Base-by-base conservation (phyloP, 208 protist species). In the Leishmania turanica region DNA sequence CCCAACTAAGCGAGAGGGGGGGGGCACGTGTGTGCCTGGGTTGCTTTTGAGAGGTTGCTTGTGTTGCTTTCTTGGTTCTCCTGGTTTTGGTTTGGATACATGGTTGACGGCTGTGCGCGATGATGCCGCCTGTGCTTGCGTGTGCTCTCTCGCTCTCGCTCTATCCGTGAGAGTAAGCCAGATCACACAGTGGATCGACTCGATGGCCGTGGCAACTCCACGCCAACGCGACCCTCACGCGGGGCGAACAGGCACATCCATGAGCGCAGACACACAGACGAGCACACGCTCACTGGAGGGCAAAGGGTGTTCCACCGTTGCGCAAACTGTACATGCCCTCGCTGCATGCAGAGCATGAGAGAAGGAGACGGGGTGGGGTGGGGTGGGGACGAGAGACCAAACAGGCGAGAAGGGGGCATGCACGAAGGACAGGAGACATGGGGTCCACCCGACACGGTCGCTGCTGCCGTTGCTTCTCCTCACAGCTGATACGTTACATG, bases 401-500 rank as follows among this genome's bases (percentile, higher is more conserved):
- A 31, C 19, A 15, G 13, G 40, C 68, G 68, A 9, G 3, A 31
- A 17, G 17, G 68, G 17, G 68, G 8, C 21, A 27, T n/a, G 6
- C 68, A 19, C 3, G 40, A 31, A 49, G 40, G 27, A 49, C 5
- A 47, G 34, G 68, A 75, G 15, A 58, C 27, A 27, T 8, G 6
- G 45, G 15, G 70, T 1, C 15, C 45, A 24, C 13, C 7, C 27
- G 69, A 73, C 45, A 51, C 9, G 45, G 69, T 21, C 11, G 45
- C n/a, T 34, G 45, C 69, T 27, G 34, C 45, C 8, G 8, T 45
- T 73, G 69, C 45, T 31, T 45, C 42, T 0, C 31, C 49, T 84
- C 65, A 80, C n/a, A 83, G 74, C 54, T 89, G 77, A 75, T 89
- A 89, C 5, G 74, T 82, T 21, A 89, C 83, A 42, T 89, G 86